Conservation (phyloP, 352 stramenopile species). For the Globisporangium cylindrosporum region DNA sequence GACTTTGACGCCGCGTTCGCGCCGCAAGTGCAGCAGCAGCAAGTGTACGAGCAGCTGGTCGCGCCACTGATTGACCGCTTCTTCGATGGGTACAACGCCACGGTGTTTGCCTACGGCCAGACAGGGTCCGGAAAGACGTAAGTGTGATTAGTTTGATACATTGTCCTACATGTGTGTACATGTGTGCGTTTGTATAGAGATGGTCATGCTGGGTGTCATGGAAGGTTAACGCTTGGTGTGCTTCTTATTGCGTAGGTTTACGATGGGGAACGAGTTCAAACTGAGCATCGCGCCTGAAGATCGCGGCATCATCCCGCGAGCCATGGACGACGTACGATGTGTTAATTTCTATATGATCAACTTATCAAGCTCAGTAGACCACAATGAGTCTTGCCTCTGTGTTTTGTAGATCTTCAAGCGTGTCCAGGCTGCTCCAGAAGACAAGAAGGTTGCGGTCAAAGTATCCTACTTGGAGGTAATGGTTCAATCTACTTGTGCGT, state of each 20-base stretch:
- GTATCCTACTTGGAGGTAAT: conserved; percentile 73
- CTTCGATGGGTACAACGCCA: conserved; percentile 95
- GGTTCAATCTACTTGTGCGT: neutral
- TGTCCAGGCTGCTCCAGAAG: conserved; percentile 23
- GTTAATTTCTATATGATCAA: too few species aligned
- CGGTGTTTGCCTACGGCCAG: conserved; percentile 94
- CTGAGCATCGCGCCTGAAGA: conserved; percentile 26
- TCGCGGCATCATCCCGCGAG: conserved; percentile 78
- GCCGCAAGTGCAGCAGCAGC: conserved; percentile 22
- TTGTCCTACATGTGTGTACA: neutral
- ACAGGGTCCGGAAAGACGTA: conserved; percentile 87
- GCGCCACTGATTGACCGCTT: conserved; percentile 72
- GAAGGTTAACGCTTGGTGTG: neutral
- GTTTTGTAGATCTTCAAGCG: conserved; percentile 45
- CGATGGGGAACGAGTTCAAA: conserved; percentile 90
- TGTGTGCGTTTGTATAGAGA: neutral
- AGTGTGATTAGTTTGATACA: conserved; percentile 1
- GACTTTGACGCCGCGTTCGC: conserved; percentile 84
- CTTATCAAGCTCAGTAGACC: too few species aligned
- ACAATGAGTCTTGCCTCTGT: too few species aligned
- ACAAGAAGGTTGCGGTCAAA: conserved; percentile 45
- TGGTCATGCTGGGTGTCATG: neutral
- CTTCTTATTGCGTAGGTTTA: conserved; percentile 69
- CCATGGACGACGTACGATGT: conserved; percentile 57
- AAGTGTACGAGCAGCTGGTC: conserved; percentile 57